These are phyloP conservation scores for Neopestalotiopsis clavispora DNA, from an alignment of 2,329 filamentous ascomycete species.

Conservation along the genomic window DNA sequence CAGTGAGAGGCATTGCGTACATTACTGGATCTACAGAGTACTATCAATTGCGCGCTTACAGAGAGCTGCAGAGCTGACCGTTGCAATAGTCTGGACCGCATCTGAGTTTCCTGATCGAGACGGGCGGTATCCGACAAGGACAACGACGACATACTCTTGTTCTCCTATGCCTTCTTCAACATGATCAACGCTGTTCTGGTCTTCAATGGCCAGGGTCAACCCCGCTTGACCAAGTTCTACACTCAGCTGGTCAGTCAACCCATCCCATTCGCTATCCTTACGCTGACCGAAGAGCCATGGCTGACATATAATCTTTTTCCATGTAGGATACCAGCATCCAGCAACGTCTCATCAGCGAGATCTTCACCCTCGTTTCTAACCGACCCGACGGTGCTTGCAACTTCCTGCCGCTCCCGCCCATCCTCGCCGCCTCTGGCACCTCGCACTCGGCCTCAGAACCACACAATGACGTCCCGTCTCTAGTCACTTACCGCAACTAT, in stretches of 20 bases:
- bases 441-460: slow-evolving; percentile 68
- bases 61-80: too few species aligned
- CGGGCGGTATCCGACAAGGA: not conserved
- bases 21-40: too few species aligned
- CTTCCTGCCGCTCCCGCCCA: slow-evolving; percentile 81
- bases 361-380: slow-evolving; percentile 93
- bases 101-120: slow-evolving; percentile 19
- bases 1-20: too few species aligned
- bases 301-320: not conserved
- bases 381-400: slow-evolving; percentile 93
- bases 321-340: slow-evolving; percentile 92
- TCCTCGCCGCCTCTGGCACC: slow-evolving; percentile 67
- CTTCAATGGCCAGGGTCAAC: slow-evolving; percentile 98
- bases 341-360: slow-evolving; percentile 94
- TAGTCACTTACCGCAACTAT: slow-evolving; percentile 97
- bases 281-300: not conserved
- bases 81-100: not conserved
- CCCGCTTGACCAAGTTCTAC: slow-evolving; percentile 97
- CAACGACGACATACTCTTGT: not conserved
- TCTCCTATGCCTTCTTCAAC: slow-evolving; percentile 27
- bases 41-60: too few species aligned
- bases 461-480: slow-evolving; percentile 87
- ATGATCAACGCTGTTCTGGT: slow-evolving; percentile 99
- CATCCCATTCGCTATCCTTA: not conserved
- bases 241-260: slow-evolving; percentile 77